Base-by-base conservation (phyloP, 2,329 filamentous ascomycete genomes). In the Sporothrix mexicana region DNA sequence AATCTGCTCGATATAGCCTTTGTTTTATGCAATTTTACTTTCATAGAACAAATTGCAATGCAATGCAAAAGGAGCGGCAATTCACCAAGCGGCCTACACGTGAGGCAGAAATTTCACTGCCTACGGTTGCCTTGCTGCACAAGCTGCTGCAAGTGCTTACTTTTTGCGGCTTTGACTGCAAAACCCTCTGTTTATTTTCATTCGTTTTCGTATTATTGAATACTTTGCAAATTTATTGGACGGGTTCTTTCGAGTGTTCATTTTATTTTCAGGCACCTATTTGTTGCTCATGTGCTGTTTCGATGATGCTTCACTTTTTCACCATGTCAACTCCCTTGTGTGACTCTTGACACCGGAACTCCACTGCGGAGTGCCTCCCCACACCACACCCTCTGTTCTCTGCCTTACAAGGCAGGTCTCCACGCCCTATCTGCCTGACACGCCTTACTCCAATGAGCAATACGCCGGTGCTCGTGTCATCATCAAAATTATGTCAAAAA, bases 331-430 rank as follows among this genome's bases (percentile, higher is more conserved):
- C n/a, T 1, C 2, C 9, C 9, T 25, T 25, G 20, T 45, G 59
- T 64, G 36, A 45, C 36, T 23, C 59, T 25, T 9, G 20, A 20
- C 2, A 25, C 8, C 4, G 3, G 1, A 25, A n/a, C 20, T 10
- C 20, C 51, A 53, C 17, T 25, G 8, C 30, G 7, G 55, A 15
- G 7, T 23, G n/a, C 15, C 59, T 36, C 59, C 59, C 59, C 36
- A 23, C 59, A 43, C 59, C 25, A 41, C 59, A n/a, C 59, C 41
- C 59, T 45, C 9, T 45, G 36, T 45, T 64, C 12, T 64, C 36
- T 64, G 59, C 59, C 59, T 64, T 64, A 64, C 59, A 64, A 64
- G 59, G 59, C 59, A 17, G 15, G 8, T 43, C 59, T n/a, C 9
- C 30, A 15, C 30, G 59, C 17, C 57, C 8, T 59, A 20, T 30